These are phyloP conservation scores for Chaetomidium leptoderma DNA, from an alignment of 495 filamentous ascomycete genomes.

Conservation along the genomic window DNA sequence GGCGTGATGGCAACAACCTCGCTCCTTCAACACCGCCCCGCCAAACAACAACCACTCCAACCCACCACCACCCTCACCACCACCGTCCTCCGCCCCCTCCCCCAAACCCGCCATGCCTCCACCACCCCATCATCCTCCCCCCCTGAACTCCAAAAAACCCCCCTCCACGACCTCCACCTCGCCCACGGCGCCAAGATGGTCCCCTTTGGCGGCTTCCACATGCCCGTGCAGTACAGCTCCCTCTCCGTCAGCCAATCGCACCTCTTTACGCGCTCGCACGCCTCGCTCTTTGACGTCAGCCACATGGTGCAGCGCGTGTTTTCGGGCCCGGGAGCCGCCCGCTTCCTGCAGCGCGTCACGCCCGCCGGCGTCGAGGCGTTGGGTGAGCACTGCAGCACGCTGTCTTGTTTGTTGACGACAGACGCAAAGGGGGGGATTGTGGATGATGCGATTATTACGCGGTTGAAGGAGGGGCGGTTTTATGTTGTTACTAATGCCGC, in stretches of 20 bases:
- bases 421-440: constrained; percentile 78
- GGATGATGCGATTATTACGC: constrained; percentile 86
- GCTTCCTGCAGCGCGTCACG: constrained; percentile 75
- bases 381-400: constrained; percentile 56
- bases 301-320: constrained; percentile 71
- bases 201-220: constrained; percentile 87
- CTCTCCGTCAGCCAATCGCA: constrained; percentile 75
- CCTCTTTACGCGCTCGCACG: constrained; percentile 77
- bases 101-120: constrained; percentile 26
- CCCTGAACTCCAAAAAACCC: constrained; percentile 68
- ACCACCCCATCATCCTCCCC: constrained; percentile 28
- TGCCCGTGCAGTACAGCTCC: constrained; percentile 85
- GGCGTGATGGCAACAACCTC: neutral
- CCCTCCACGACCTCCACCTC: constrained; percentile 79
- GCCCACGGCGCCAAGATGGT: constrained; percentile 86
- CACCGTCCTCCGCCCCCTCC: neutral
- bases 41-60: neutral
- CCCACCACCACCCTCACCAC: neutral
- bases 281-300: constrained; percentile 83
- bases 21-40: neutral
- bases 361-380: constrained; percentile 57
- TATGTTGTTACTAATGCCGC: constrained; percentile 97
- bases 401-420: constrained; percentile 75
- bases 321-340: constrained; percentile 68
- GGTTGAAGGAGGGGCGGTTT: constrained; percentile 63